Base-by-base conservation (phyloP, 495 filamentous ascomycete genomes). In the Hypoxylon fragiforme region DNA sequence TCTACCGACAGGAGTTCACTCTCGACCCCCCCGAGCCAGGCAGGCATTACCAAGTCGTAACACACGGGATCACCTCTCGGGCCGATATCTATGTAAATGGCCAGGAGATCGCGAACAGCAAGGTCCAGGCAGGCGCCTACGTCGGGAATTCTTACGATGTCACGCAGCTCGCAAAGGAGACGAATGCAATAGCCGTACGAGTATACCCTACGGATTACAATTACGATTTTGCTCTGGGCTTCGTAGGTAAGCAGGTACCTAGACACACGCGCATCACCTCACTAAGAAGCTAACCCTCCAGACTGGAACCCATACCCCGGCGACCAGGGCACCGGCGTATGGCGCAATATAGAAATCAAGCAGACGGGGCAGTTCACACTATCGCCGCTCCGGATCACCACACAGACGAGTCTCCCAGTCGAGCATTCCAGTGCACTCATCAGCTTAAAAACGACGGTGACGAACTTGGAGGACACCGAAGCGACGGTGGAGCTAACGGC, bases 281-380 rank as follows among this genome's bases (percentile, higher is more conserved):
- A n/a, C n/a, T n/a, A n/a, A n/a, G n/a, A n/a, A 28, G 24, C 24
- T 28, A 28, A 28, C 24, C 9, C 4, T 28, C 4, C 4, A 28
- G 84, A 87, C 49, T 87, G 85, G 85, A 86, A 86, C 35, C 83
- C 83, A 0, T 81, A 78, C 46, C 84, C 85, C 0, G 72, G 78
- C 0, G 79, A 82, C 44, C 79, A 81, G 43, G 78, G 79, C 1
- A 76, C 54, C n/a, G 84, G 85, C 0, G 74, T 87, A 1, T 86
- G 84, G 84, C 74, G 84, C 0, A 61, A 85, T 37, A 73, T 87
- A 4, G 81, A 83, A 41, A 16, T 87, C 16, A 77, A 77, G 42
- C 75, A 81, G 55, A 85, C 80, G 0, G 83, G 83, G 0, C 62
- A 78, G 3, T 74, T 85, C 0, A 68, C 71, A 0, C 63, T 86